These are phyloP conservation scores for Erythrophleum fordii DNA, from an alignment of 306 rosid species.

Conservation along the genomic window DNA sequence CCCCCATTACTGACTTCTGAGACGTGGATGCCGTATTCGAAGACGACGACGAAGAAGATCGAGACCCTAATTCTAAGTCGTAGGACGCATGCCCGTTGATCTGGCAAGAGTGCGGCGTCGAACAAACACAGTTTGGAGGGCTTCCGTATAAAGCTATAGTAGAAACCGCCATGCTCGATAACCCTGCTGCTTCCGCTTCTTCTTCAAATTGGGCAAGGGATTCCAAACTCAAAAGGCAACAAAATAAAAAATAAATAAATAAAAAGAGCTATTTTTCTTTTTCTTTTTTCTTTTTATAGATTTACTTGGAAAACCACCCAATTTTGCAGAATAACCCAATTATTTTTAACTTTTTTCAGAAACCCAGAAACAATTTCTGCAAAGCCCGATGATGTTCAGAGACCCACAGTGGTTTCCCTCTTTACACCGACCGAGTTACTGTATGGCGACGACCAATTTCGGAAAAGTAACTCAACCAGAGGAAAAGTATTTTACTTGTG, in stretches of 20 bases:
- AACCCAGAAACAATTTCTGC: not conserved
- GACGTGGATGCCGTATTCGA: slow-evolving; percentile 66
- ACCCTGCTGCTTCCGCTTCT: not conserved
- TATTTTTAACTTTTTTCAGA: not conserved
- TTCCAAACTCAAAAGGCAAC: slow-evolving; percentile 20
- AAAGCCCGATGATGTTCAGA: slow-evolving; percentile 17
- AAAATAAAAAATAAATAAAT: not conserved
- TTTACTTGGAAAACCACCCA: not conserved
- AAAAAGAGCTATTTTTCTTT: too few species aligned
- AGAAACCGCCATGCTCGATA: slow-evolving; percentile 70
- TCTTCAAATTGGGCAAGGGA: slow-evolving; percentile 35
- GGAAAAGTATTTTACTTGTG: slow-evolving; percentile 31
- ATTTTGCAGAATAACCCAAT: not conserved
- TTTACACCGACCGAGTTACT: slow-evolving; percentile 14
- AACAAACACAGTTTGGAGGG: slow-evolving; percentile 77
- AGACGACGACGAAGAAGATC: slow-evolving; percentile 71
- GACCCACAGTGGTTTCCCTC: not conserved
- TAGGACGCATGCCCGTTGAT: slow-evolving; percentile 63
- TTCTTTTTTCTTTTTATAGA: not conserved
- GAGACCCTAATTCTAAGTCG: slow-evolving; percentile 79
- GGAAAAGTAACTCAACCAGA: slow-evolving; percentile 9
- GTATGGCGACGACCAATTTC: slow-evolving; percentile 11
- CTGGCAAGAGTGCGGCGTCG: slow-evolving; percentile 79
- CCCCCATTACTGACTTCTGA: slow-evolving; percentile 74
- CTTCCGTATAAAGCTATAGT: slow-evolving; percentile 87